phyloP scores from a whole-genome alignment of 495 filamentous ascomycete genomes.

The Podospora bellae-mahoneyi region DNA sequence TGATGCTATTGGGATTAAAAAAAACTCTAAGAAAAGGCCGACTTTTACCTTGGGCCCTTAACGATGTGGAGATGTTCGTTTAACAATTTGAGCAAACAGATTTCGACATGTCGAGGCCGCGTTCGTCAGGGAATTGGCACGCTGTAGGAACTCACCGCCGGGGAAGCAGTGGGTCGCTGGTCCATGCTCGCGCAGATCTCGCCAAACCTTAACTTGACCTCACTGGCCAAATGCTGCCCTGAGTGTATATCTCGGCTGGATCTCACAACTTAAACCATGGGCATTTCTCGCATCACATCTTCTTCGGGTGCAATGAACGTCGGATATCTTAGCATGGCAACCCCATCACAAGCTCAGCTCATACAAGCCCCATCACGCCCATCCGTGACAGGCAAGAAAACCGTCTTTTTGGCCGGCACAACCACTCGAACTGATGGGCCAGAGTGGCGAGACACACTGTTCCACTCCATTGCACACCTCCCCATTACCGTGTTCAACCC shows the following conservation, averaged over 20 bases:
- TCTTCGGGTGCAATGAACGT: not conserved
- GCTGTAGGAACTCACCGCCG: not conserved
- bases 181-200: not conserved
- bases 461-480: slow-evolving; percentile 32
- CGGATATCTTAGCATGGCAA: not conserved
- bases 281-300: not conserved
- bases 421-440: slow-evolving; percentile 28
- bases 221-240: not conserved
- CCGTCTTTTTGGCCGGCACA: slow-evolving; percentile 46
- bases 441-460: slow-evolving; percentile 44
- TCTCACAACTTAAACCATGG: too few relatives aligned
- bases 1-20: too few relatives aligned
- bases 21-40: too few relatives aligned
- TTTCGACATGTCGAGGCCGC: not conserved
- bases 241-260: too few relatives aligned
- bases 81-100: not conserved
- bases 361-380: slow-evolving; percentile 35
- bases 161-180: not conserved
- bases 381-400: slow-evolving; percentile 20
- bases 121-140: not conserved
- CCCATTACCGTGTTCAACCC: slow-evolving; percentile 61
- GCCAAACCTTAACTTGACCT: not conserved
- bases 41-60: too few relatives aligned
- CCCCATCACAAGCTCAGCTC: slow-evolving; percentile 24
- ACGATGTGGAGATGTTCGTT: too few relatives aligned